Conservation (phyloP, 371 early-diverging fungal genomes). For the Circinella umbellata region DNA sequence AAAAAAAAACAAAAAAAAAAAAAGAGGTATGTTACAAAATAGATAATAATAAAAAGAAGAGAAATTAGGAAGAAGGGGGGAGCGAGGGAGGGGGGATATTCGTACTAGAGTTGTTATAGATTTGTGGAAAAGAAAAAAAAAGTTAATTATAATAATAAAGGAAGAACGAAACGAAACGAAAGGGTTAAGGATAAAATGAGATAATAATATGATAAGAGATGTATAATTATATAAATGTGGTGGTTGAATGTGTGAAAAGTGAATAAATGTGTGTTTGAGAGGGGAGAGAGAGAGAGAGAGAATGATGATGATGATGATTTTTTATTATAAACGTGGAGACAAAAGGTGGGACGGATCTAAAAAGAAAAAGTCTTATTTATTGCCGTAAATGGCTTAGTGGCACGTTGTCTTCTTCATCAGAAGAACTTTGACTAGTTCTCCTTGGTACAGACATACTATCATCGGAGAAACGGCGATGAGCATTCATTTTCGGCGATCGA, state of each 20-base stretch:
- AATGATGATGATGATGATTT: background rate
- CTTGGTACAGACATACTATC: background rate
- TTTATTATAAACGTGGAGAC: background rate
- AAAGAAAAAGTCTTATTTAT: background rate
- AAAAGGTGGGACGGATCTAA: slow-evolving; percentile 7
- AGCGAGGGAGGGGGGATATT: background rate
- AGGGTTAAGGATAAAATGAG: background rate
- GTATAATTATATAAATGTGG: background rate
- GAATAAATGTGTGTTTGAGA: no score
- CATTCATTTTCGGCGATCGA: background rate
- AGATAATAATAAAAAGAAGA: background rate
- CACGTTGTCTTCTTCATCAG: slow-evolving; percentile 38
- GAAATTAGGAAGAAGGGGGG: background rate
- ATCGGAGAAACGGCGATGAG: slow-evolving; percentile 1
- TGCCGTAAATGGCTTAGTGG: slow-evolving; percentile 37
- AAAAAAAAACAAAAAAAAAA: background rate
- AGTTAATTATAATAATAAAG: no score
- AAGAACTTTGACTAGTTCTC: slow-evolving; percentile 9
- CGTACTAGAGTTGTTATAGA: background rate
- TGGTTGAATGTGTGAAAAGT: background rate
- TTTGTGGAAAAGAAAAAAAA: background rate
- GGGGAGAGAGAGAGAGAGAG: no score
- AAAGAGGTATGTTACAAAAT: slow-evolving; percentile 3
- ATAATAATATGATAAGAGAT: background rate
- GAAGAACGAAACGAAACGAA: no score